Evolutionary conservation across 148 eudicot species (phyloP).

Genomic region (Nepenthes gracilis): DNA sequence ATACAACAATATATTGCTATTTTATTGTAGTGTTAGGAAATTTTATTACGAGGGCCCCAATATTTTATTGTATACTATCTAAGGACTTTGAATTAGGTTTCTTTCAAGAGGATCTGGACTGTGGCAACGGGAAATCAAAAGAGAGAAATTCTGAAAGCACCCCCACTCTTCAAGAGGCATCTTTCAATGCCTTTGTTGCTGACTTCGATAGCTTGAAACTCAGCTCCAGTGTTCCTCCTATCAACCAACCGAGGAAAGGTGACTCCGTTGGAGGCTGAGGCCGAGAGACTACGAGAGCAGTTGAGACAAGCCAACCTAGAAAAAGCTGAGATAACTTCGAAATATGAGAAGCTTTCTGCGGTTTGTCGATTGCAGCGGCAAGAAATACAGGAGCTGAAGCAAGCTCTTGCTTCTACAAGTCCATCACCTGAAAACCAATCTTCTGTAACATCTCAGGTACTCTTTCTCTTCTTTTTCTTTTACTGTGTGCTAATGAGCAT

Average conservation of each 20-base stretch:
- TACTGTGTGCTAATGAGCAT: not conserved
- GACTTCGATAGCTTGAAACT: conserved; percentile 61
- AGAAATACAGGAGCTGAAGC: conserved; percentile 92
- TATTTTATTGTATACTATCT: too few species aligned
- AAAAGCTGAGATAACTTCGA: conserved; percentile 70
- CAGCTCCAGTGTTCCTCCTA: conserved; percentile 23
- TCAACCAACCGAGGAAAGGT: conserved; percentile 28
- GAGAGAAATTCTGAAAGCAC: conserved; percentile 22
- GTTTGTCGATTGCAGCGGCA: conserved; percentile 89
- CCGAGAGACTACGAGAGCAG: conserved; percentile 62
- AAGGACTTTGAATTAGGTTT: conserved; percentile 27
- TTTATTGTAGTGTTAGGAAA: too few species aligned
- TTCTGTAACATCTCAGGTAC: conserved; percentile 45
- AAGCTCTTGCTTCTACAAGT: conserved; percentile 50
- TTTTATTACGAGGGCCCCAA: too few species aligned
- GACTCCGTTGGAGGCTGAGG: conserved; percentile 49
- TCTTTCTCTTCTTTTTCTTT: not conserved
- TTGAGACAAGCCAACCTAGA: conserved; percentile 60
- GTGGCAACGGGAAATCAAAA: conserved; percentile 16
- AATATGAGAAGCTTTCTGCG: conserved; percentile 83
- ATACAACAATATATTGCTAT: too few species aligned
- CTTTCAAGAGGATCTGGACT: conserved; percentile 24
- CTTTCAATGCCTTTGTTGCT: conserved; percentile 73
- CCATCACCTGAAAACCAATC: conserved; percentile 39
- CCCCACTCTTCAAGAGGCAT: conserved; percentile 36